A percentile compares a stretch with the other conserved stretches of the same genome.
Conservation (phyloP, 805 yeast species). For the Kodamaea lidongshanica region DNA sequence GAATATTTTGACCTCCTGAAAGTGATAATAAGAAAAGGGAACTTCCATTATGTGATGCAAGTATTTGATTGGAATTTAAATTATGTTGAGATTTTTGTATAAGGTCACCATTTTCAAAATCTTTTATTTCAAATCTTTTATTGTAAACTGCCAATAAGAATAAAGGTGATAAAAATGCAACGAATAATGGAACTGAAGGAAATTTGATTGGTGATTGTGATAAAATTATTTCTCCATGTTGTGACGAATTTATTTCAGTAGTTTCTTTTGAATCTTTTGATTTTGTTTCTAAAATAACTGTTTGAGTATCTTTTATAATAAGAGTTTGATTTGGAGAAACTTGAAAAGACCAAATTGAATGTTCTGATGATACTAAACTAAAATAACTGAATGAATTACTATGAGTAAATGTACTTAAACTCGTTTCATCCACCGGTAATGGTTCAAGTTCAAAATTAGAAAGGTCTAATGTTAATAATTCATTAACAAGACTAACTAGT, state of each 20-base stretch:
- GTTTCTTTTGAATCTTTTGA: no score
- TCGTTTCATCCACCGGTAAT: constrained; percentile 17
- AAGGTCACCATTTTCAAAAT: constrained; percentile 27
- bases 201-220: constrained; percentile 20
- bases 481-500: constrained; percentile 20
- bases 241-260: no score
- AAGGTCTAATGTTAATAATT: constrained; percentile 23
- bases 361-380: constrained; percentile 28
- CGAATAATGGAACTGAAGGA: constrained; percentile 19
- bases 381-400: constrained; percentile 33
- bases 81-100: constrained; percentile 32
- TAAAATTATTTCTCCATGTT: constrained; percentile 7
- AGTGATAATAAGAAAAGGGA: constrained; percentile 16
- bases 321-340: constrained; percentile 12
- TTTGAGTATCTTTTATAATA: constrained; percentile 30
- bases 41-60: constrained; percentile 10
- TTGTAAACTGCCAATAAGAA: constrained; percentile 27
- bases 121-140: constrained; percentile 31
- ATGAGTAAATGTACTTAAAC: constrained; percentile 15
- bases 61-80: constrained; percentile 21
- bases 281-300: constrained; percentile 14
- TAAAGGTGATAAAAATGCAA: constrained; percentile 25
- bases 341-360: constrained; percentile 19
- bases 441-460: constrained; percentile 12
- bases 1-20: constrained; percentile 21